Evolutionary conservation across 495 filamentous ascomycete species (phyloP), one percentile per base, ranked within the genome.

Genomic region (Penicillium diatomitis): DNA sequence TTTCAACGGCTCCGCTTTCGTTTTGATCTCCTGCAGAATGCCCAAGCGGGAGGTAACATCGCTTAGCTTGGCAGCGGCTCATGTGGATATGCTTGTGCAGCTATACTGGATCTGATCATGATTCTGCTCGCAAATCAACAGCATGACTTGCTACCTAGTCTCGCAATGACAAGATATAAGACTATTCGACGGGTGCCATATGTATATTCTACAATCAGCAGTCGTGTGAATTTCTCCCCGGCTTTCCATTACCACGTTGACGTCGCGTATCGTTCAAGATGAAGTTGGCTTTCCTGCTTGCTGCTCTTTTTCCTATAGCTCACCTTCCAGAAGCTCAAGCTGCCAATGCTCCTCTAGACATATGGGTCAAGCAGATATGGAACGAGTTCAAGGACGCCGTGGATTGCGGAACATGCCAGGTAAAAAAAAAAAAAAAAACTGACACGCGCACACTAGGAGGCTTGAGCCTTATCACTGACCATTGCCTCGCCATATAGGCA

Each of bases 381-480:
- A 50, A 61, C 35, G 49, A 54, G 12, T 56, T 61, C 45, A 61
- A 52, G 27, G 46, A 56, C 27, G 55, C 58, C 2, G 58, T 61
- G 28, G 49, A 51, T 47, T 61, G 58, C 38, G 41, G 44, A 4
- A 43, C 41, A 32, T 61, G 55, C 32, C 58, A 61, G 46, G 58
- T 58, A 53, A 20, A 20, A 20, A 20, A 20, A 20, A 20, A 20
- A 20, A 20, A 20, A 20, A 20, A 20, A 20, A 20, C 20, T 20
- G 20, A 20, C 20, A 20, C 20, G 20, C 20, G 20, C 20, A 20
- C 20, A 20, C 20, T 20, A 20, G 20, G 20, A 20, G 20, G 20
- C 20, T 20, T 20, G 4, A 39, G n/a, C 29, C 8, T 8, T n/a
- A 4, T 32, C 11, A 30, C n/a, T 6, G 12, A 8, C 20, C 12